phyloP scores from a whole-genome alignment of 257 asterid species.

The Ajuga chamaepitys region DNA sequence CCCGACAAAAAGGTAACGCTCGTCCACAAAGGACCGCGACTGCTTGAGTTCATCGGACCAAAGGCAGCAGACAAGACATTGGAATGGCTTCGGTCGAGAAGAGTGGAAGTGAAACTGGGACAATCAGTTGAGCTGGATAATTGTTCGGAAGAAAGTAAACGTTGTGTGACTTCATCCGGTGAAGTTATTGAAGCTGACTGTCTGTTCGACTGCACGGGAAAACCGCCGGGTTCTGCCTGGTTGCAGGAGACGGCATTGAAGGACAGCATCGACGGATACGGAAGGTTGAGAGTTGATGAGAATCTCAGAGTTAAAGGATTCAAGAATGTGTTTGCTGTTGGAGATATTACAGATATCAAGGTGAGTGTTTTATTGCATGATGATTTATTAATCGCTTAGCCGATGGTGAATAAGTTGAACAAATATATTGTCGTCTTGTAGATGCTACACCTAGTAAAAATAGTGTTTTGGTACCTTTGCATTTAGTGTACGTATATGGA shows the following conservation, averaged over 20 bases:
- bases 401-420: too few relatives aligned
- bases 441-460: neutral
- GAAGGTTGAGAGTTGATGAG: conserved; percentile 75
- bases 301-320: conserved; percentile 58
- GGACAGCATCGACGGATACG: conserved; percentile 38
- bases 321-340: conserved; percentile 61
- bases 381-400: too few relatives aligned
- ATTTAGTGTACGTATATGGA: too few relatives aligned
- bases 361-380: conserved; percentile 23
- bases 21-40: conserved; percentile 60
- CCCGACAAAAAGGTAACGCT: conserved; percentile 50
- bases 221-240: conserved; percentile 63
- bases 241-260: conserved; percentile 42
- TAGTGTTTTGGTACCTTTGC: too few relatives aligned
- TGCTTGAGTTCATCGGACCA: conserved; percentile 81
- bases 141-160: conserved; percentile 29
- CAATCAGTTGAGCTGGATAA: conserved; percentile 45
- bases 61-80: conserved; percentile 62
- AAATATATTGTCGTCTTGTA: neutral
- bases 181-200: conserved; percentile 57
- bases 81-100: conserved; percentile 58
- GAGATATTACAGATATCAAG: conserved; percentile 74
- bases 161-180: conserved; percentile 53
- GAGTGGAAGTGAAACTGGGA: conserved; percentile 58
- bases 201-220: conserved; percentile 67